These are phyloP conservation scores for Saccharomycodes ludwigii DNA, from an alignment of 805 yeast species.

Conservation along the genomic window DNA sequence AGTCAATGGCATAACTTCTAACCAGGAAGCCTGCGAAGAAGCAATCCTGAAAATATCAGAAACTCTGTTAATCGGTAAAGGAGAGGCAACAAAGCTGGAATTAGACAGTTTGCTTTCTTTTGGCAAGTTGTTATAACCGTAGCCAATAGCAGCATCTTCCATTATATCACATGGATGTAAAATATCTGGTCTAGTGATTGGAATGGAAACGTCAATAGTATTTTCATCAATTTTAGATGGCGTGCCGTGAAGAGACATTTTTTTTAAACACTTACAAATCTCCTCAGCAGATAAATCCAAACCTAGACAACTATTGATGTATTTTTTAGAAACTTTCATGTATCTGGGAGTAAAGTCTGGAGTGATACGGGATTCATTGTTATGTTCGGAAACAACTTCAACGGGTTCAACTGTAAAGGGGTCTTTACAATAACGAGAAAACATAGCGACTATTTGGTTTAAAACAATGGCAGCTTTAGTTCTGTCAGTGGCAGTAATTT, in stretches of 20 bases:
- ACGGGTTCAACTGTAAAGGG: constrained; percentile 88
- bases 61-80: constrained; percentile 83
- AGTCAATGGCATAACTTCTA: constrained; percentile 91
- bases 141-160: constrained; percentile 97
- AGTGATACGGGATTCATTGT: constrained; percentile 57
- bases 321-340: constrained; percentile 62
- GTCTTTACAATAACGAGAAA: constrained; percentile 70
- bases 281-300: constrained; percentile 56
- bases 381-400: constrained; percentile 70
- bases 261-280: constrained; percentile 53
- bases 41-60: constrained; percentile 85
- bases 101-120: constrained; percentile 69
- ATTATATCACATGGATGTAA: constrained; percentile 95
- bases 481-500: constrained; percentile 87
- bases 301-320: constrained; percentile 92
- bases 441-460: constrained; percentile 90
- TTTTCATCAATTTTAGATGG: constrained; percentile 36
- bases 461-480: constrained; percentile 91
- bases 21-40: constrained; percentile 89
- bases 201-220: constrained; percentile 45
- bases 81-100: constrained; percentile 66
- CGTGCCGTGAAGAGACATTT: constrained; percentile 68
- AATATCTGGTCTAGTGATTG: constrained; percentile 91
- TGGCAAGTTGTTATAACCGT: constrained; percentile 81
- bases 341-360: constrained; percentile 63